phyloP scores from a whole-genome alignment of 768 basidiomycete genomes.

The Tylopilus vinaceipallidus region DNA sequence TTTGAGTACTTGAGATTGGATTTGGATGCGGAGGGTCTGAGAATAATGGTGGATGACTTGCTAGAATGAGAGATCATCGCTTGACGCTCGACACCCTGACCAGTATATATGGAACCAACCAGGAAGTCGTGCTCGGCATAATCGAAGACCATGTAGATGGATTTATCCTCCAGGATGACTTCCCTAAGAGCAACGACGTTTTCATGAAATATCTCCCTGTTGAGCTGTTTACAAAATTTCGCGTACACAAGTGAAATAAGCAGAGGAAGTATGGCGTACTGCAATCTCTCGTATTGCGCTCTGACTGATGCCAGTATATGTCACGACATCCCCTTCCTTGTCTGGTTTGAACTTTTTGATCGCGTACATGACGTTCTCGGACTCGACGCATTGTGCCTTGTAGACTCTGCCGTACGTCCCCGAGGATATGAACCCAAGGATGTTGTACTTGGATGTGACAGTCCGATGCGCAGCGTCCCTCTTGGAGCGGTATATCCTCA shows the following conservation, averaged over 20 bases:
- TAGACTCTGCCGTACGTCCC: constrained; percentile 99
- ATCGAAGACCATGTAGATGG: constrained; percentile 99
- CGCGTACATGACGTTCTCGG: constrained; percentile 74
- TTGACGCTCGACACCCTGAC: not conserved
- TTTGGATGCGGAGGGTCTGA: constrained; percentile 76
- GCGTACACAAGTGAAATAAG: constrained; percentile 16
- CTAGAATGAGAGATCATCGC: constrained; percentile 37
- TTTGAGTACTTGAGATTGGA: constrained; percentile 80
- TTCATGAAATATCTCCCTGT: constrained; percentile 86
- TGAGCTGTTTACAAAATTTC: constrained; percentile 50
- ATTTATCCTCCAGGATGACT: constrained; percentile 96
- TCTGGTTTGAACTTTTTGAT: constrained; percentile 99
- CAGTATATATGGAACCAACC: constrained; percentile 46
- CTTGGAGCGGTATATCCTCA: constrained; percentile 81
- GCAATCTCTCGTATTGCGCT: constrained; percentile 97
- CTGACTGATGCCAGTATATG: constrained; percentile 97
- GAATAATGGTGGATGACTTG: constrained; percentile 99
- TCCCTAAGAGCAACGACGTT: constrained; percentile 91
- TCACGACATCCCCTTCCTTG: constrained; percentile 94
- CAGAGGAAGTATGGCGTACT: constrained; percentile 42
- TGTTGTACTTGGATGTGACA: constrained; percentile 81
- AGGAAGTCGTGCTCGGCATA: constrained; percentile 99
- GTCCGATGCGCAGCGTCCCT: constrained; percentile 65
- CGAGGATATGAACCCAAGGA: constrained; percentile 96
- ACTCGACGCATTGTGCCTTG: constrained; percentile 82